Base-by-base conservation (phyloP, 2,329 filamentous ascomycete genomes). In the Aspergillus phoenicis region DNA sequence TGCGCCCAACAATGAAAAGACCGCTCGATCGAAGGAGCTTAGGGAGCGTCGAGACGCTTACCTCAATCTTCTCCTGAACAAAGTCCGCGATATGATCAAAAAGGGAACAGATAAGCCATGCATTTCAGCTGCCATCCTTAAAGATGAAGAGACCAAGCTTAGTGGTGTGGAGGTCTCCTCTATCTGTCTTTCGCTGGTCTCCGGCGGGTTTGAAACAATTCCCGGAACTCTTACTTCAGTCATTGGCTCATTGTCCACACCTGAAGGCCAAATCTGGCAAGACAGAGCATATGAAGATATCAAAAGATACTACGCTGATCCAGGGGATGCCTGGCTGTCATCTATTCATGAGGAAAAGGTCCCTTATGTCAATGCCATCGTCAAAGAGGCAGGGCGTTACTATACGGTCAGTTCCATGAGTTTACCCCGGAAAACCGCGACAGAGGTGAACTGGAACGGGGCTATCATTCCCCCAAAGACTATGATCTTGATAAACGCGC, bases 361-460 rank as follows among this genome's bases (percentile, higher is more conserved):
- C 0, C 85, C 87, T 0, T 93, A 91, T 71, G 78, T 93, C 58
- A 89, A 88, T 0, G 89, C 89, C 0, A 80, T 93, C 1, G 87
- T 90, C 64, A 91, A 91, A 67, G 90, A 93, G 72, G 86, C 88
- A 0, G 81, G 91, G 0, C 83, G 90, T 8, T 93, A 85, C 80
- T 93, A 89, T 81, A 89, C 86, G 2, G 89, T 92, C 38, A 88
- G 91, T 62, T 86, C 89, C 2, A 87, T 93, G 69, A 90, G 85
- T 63, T 79, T 93, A 0, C 90, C 90, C 0, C 80, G 90, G 6
- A 85, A 85, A 15, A 88, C 82, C 43, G 87, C 89, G 65, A 87
- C 86, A 54, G 86, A 89, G 59, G 87, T 93, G 48, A 80, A 85
- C 2, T 91, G 87, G 77, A 79, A 89, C 22, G 85, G 84, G 11